phyloP scores from a whole-genome alignment of 805 yeast species.

The Myxozyma melibiosi region DNA sequence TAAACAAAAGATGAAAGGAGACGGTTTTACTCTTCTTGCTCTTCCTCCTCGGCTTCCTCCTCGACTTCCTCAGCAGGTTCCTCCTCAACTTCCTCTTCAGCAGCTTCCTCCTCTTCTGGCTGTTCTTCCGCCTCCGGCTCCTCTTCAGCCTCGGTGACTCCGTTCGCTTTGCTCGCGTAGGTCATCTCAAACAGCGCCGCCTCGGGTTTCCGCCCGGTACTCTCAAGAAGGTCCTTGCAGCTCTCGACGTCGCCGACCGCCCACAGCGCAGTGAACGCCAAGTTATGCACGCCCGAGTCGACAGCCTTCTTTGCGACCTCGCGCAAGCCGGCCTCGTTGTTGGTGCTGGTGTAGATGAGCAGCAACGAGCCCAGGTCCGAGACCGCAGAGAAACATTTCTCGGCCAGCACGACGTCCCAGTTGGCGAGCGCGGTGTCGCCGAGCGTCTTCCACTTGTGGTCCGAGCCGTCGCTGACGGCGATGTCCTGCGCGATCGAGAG shows the following conservation, averaged over 20 bases:
- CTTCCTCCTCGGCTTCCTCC: constrained; percentile 6
- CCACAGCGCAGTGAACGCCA: constrained; percentile 94
- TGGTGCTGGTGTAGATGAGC: constrained; percentile 78
- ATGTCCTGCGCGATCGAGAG: constrained; percentile 71
- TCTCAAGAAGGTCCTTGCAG: constrained; percentile 65
- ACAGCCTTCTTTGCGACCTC: constrained; percentile 69
- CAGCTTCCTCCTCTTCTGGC: constrained; percentile 14
- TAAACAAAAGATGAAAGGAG: too few relatives aligned
- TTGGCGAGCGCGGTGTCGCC: constrained; percentile 82
- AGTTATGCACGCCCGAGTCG: constrained; percentile 76
- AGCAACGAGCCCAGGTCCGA: constrained; percentile 80
- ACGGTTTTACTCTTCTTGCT: constrained; percentile 9
- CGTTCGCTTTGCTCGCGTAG: constrained; percentile 52
- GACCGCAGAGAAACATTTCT: constrained; percentile 74
- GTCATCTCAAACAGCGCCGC: constrained; percentile 80
- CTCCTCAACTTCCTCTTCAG: constrained; percentile 5
- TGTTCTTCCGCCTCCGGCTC: constrained; percentile 17
- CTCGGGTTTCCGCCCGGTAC: constrained; percentile 74
- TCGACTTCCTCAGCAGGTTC: constrained; percentile 7
- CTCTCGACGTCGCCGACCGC: constrained; percentile 67
- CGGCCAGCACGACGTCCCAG: constrained; percentile 83
- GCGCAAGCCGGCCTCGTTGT: constrained; percentile 61
- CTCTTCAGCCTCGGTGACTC: constrained; percentile 24
- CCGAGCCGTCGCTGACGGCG: constrained; percentile 51
- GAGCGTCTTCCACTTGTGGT: constrained; percentile 83